Evolutionary conservation across 2,329 filamentous ascomycete species (phyloP).

Genomic region (Alternaria viburni): DNA sequence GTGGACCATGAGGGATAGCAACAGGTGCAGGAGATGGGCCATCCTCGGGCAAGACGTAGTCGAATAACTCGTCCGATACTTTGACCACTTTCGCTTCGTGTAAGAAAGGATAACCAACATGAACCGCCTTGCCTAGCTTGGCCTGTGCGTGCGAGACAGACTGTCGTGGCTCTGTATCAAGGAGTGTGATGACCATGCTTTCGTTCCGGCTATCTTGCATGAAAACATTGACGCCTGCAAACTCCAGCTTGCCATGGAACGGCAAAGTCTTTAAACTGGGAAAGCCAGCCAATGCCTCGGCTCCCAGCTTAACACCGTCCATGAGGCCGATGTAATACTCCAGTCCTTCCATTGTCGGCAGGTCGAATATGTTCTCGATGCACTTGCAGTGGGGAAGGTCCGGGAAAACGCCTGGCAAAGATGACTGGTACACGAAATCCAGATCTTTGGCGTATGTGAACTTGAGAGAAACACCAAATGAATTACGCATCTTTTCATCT

Average conservation of each 20-base stretch:
- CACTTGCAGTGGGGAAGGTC: constrained; percentile 87
- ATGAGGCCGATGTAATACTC: constrained; percentile 85
- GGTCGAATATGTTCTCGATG: constrained; percentile 93
- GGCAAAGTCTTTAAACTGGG: constrained; percentile 87
- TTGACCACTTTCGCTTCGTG: constrained; percentile 89
- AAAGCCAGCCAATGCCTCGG: constrained; percentile 88
- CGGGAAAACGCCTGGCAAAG: constrained; percentile 86
- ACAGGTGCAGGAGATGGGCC: constrained; percentile 65
- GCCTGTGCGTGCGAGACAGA: constrained; percentile 74
- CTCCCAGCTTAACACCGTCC: constrained; percentile 80
- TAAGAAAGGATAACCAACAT: constrained; percentile 93
- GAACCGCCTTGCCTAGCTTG: constrained; percentile 84
- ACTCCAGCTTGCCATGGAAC: constrained; percentile 80
- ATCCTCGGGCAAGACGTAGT: constrained; percentile 74
- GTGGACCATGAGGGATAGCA: constrained; percentile 72
- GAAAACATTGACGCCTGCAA: constrained; percentile 92
- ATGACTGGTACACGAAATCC: constrained; percentile 85
- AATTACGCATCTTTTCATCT: constrained; percentile 82
- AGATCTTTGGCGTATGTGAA: constrained; percentile 83
- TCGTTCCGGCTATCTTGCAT: constrained; percentile 95
- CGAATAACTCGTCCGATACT: constrained; percentile 92
- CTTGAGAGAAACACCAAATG: constrained; percentile 89
- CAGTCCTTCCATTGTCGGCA: constrained; percentile 89
- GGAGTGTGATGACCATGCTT: constrained; percentile 89
- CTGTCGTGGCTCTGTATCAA: constrained; percentile 73